Conservation (phyloP, 768 basidiomycete species). For the Rhizopogon roseolus region DNA sequence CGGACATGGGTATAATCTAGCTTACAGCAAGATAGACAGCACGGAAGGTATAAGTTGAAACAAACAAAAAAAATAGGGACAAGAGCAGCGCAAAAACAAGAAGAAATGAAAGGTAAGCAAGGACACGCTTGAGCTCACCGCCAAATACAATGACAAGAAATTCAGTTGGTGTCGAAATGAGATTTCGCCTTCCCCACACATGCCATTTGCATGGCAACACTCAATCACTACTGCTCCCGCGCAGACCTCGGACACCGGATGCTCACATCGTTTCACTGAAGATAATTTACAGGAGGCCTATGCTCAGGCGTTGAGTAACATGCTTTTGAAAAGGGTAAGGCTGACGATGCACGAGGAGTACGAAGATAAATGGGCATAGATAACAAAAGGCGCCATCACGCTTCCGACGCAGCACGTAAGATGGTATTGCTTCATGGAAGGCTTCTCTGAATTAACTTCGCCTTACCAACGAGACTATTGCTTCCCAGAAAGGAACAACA, state of each 20-base stretch:
- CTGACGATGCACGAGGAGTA: neutral
- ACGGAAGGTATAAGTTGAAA: conserved; percentile 13
- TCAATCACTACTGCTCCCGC: conserved; percentile 1
- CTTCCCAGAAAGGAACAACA: neutral
- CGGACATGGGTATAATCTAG: conserved; percentile 15
- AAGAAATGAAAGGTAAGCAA: conserved; percentile 13
- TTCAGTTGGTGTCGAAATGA: conserved; percentile 3
- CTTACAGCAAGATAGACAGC: conserved; percentile 5
- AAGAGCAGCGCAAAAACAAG: conserved; percentile 4
- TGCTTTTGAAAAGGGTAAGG: neutral
- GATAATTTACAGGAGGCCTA: neutral
- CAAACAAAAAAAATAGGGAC: conserved; percentile 13
- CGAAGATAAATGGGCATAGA: neutral
- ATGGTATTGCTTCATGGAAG: neutral
- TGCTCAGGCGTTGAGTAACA: neutral
- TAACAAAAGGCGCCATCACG: neutral
- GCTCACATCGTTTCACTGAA: neutral
- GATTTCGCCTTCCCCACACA: neutral
- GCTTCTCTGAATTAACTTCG: no score
- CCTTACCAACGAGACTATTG: neutral
- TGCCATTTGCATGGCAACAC: neutral
- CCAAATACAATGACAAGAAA: neutral
- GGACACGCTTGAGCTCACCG: conserved; percentile 2
- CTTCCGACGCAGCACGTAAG: neutral
- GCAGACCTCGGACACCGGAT: conserved; percentile 14